Conservation (phyloP, 2,329 filamentous ascomycete species). For the Talaromyces sp. region DNA sequence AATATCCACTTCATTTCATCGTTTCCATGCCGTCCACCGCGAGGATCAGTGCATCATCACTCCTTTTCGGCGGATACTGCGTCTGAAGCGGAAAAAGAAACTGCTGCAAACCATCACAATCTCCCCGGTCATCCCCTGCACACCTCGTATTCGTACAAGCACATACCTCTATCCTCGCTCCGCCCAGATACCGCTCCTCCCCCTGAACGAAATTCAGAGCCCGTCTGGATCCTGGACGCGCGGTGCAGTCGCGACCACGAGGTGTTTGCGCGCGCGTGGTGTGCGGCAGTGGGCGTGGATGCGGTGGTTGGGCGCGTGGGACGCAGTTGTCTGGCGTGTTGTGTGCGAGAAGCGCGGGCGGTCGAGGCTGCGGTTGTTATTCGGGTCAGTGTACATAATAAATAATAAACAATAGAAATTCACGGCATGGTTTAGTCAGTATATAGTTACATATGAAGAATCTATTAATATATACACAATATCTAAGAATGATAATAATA, state of each 20-base stretch:
- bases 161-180: conserved; percentile 24
- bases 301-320: conserved; percentile 38
- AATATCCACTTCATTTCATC: conserved; percentile 53
- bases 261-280: conserved; percentile 42
- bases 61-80: not conserved
- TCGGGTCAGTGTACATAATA: conserved; percentile 20
- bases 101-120: conserved; percentile 12
- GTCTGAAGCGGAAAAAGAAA: not conserved
- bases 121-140: conserved; percentile 38
- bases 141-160: conserved; percentile 28
- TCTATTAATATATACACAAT: not conserved
- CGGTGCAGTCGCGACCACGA: conserved; percentile 32
- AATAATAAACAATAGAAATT: no score
- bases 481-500: not conserved
- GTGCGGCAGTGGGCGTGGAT: conserved; percentile 37
- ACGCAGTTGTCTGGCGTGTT: conserved; percentile 37
- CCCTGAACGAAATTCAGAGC: conserved; percentile 11
- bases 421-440: no score
- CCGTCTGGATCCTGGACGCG: conserved; percentile 32
- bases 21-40: conserved; percentile 49
- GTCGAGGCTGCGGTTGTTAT: conserved; percentile 35
- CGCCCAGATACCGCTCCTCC: conserved; percentile 15
- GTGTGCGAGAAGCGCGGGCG: conserved; percentile 40
- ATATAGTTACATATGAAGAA: not conserved
- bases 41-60: conserved; percentile 21